These are phyloP conservation scores for Ensete ventricosum DNA, from an alignment of 176 grass and related monocot genomes.

Conservation along the genomic window DNA sequence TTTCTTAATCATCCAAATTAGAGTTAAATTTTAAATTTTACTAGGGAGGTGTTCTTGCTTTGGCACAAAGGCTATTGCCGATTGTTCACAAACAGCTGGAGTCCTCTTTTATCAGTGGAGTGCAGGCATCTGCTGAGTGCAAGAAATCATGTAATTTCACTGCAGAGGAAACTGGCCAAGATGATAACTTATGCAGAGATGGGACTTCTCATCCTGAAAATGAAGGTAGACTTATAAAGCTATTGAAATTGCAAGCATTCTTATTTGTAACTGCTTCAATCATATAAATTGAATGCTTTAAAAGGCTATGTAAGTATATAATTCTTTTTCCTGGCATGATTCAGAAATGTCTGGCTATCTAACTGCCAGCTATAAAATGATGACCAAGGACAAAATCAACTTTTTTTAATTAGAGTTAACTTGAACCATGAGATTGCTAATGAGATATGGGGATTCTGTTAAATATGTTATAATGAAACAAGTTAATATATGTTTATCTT, in stretches of 20 bases:
- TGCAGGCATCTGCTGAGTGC: slow-evolving; percentile 4
- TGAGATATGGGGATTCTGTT: background rate
- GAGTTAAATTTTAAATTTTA: slow-evolving; percentile 5
- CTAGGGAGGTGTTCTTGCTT: slow-evolving; percentile 73
- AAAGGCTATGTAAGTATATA: no score
- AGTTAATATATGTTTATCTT: no score
- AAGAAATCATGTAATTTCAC: slow-evolving; percentile 23
- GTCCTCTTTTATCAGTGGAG: slow-evolving; percentile 30
- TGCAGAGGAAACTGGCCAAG: slow-evolving; percentile 7
- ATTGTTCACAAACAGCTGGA: slow-evolving; percentile 40
- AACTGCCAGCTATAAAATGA: background rate
- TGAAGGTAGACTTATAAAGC: slow-evolving; percentile 2
- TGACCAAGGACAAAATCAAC: background rate
- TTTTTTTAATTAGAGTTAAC: background rate
- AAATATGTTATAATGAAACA: background rate
- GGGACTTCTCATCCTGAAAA: slow-evolving; percentile 19
- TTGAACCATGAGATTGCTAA: background rate
- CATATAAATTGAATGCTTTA: no score
- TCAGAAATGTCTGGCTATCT: background rate
- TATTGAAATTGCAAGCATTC: background rate
- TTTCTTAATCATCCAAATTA: slow-evolving; percentile 9
- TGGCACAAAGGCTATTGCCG: slow-evolving; percentile 58
- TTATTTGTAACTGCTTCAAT: no score
- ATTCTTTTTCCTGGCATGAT: background rate
- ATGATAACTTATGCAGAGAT: slow-evolving; percentile 14